Percentiles rank a stretch among this genome's conserved stretches.
phyloP scores from a whole-genome alignment of 345 rosid genomes.

The Cochlearia excelsa region DNA sequence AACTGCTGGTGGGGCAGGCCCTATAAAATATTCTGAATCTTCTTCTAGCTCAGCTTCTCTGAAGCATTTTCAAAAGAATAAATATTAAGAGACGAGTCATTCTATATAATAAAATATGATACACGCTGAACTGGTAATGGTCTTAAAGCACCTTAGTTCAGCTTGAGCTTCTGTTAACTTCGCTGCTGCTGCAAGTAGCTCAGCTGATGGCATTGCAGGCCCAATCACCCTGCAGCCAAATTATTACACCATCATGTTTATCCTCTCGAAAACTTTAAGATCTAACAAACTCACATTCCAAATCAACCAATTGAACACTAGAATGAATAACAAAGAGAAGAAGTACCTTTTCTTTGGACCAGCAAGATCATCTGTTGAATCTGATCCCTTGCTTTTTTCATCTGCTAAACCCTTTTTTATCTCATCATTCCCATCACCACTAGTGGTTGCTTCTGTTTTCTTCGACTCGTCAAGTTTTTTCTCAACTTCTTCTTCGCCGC shows the following conservation, averaged over 20 bases:
- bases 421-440: constrained; percentile 12
- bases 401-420: constrained; percentile 29
- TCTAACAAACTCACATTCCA: background rate
- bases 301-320: background rate
- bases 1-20: constrained; percentile 88
- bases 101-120: background rate
- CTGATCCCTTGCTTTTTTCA: constrained; percentile 34
- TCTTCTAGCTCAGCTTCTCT: constrained; percentile 88
- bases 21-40: constrained; percentile 72
- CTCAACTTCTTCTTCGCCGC: constrained; percentile 39
- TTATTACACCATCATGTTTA: constrained; percentile 10
- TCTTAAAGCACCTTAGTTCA: constrained; percentile 58
- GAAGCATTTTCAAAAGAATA: constrained; percentile 20
- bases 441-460: constrained; percentile 29
- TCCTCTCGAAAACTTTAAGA: constrained; percentile 1
- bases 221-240: constrained; percentile 67
- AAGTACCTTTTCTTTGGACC: constrained; percentile 60
- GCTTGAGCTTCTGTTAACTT: constrained; percentile 91
- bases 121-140: background rate
- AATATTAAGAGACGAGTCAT: background rate
- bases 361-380: constrained; percentile 45
- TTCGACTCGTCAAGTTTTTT: constrained; percentile 33
- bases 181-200: constrained; percentile 90
- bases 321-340: constrained; percentile 10
- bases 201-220: constrained; percentile 93